Evolutionary conservation across 805 yeast species (phyloP), one percentile per base, ranked within the genome.

Genomic region (Saccharomycopsis sp.): DNA sequence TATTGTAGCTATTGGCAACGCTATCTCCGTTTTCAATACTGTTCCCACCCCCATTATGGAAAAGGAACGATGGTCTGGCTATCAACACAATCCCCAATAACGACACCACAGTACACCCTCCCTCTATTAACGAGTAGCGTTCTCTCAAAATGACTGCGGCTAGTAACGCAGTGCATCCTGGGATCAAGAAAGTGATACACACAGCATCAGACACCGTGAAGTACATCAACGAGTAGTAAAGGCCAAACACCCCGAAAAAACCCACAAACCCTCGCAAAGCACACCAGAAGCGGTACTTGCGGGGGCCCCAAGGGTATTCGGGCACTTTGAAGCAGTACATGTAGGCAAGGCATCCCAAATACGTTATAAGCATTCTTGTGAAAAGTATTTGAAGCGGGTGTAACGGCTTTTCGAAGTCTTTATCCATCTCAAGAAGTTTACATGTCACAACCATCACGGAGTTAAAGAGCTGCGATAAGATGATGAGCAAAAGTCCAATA

Each of bases 171-270:
- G 96, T 87, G 16, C 87, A 79, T 56, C 87, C 77, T 0, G 97
- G 97, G 0, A 83, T 75, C 65, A 91, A 70, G 64, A 91, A 91
- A 1, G 92, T 82, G 54, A 91, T 84, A 15, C 87, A 85, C 0
- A 89, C 84, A 0, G 95, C 88, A 66, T 91, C 97, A 9, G 91
- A 84, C 3, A 91, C 78, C 54, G 89, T 80, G 51, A 91, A 74
- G 65, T 86, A 88, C 71, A 82, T 77, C 62, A 91, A 72, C 0
- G 96, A 82, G 67, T 76, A 88, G 69, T 89, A 91, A 66, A 87
- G 74, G 2, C 92, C 85, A 66, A 85, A 85, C 3, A 90, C 95
- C 2, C 96, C 96, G 58, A 86, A 68, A 64, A 84, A 88, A 3
- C 97, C 97, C 15, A 82, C 75, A 1, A 77, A 53, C 0, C 97